Evolutionary conservation across 768 basidiomycete genomes (phyloP).

Genomic region (Suillus alpinus): DNA sequence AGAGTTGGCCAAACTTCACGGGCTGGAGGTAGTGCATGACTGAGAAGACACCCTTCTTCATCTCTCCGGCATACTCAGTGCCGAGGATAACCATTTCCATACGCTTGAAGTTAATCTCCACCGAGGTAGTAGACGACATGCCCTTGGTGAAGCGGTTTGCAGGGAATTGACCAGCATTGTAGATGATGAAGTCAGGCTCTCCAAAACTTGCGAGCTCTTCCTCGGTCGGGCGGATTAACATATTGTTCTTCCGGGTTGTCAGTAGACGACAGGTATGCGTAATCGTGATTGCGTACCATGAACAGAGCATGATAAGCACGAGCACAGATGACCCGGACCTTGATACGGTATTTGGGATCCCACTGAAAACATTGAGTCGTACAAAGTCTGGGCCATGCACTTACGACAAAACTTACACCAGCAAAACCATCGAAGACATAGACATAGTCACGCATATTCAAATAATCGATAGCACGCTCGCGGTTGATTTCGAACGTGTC

Average conservation of each 20-base stretch:
- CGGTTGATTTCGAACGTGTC: conserved; percentile 99
- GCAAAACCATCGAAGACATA: conserved; percentile 97
- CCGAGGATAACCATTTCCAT: conserved; percentile 99
- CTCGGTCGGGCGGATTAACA: conserved; percentile 97
- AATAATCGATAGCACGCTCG: conserved; percentile 97
- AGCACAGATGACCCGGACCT: conserved; percentile 98
- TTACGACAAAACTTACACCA: conserved; percentile 51
- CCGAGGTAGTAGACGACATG: conserved; percentile 98
- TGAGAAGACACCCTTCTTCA: conserved; percentile 99
- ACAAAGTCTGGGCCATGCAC: neutral
- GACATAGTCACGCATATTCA: conserved; percentile 97
- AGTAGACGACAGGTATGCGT: conserved; percentile 7
- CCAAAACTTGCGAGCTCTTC: conserved; percentile 93
- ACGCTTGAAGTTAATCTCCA: conserved; percentile 99
- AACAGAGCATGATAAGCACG: conserved; percentile 98
- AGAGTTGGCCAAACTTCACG: conserved; percentile 96
- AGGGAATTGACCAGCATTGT: conserved; percentile 99
- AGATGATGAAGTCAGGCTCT: conserved; percentile 99
- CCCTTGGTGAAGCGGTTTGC: conserved; percentile 99
- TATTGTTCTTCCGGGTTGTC: conserved; percentile 72
- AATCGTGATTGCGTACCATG: conserved; percentile 64
- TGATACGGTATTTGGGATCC: conserved; percentile 99
- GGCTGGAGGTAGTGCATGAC: conserved; percentile 99
- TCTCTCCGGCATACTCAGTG: conserved; percentile 97
- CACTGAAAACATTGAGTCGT: conserved; percentile 49